phyloP scores from a whole-genome alignment of 257 asterid genomes.

The Solanum microdontum region DNA sequence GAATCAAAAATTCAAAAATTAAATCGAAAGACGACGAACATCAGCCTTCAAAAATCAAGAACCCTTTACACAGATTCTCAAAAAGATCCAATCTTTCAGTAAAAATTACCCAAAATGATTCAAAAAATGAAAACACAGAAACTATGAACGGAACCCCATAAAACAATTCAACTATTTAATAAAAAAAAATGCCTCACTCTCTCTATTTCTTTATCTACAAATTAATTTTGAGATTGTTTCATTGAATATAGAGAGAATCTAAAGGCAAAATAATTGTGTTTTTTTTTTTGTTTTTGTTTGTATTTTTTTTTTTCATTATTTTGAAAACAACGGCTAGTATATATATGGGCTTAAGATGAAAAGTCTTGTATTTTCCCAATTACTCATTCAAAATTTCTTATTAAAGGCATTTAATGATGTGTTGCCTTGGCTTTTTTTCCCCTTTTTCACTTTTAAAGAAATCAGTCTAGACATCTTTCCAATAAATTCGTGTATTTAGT shows the following conservation, averaged over 20 bases:
- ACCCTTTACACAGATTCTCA: background rate
- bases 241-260: background rate
- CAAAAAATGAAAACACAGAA: background rate
- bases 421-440: background rate
- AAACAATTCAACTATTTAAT: constrained; percentile 9
- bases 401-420: background rate
- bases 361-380: constrained; percentile 15
- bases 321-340: constrained; percentile 78
- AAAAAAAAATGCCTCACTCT: background rate
- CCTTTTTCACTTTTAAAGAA: background rate
- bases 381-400: background rate
- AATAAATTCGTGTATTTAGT: background rate
- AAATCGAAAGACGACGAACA: background rate
- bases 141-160: constrained; percentile 5
- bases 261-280: background rate
- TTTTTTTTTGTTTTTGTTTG: background rate
- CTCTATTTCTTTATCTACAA: background rate
- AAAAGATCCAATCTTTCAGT: background rate
- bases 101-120: background rate
- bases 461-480: background rate
- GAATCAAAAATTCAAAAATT: background rate
- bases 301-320: background rate
- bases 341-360: constrained; percentile 25
- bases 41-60: background rate
- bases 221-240: background rate